Evolutionary conservation across 371 early-diverging fungal genomes (phyloP), one percentile per base, ranked within the genome.

Genomic region (Lichtheimia hyalospora): DNA sequence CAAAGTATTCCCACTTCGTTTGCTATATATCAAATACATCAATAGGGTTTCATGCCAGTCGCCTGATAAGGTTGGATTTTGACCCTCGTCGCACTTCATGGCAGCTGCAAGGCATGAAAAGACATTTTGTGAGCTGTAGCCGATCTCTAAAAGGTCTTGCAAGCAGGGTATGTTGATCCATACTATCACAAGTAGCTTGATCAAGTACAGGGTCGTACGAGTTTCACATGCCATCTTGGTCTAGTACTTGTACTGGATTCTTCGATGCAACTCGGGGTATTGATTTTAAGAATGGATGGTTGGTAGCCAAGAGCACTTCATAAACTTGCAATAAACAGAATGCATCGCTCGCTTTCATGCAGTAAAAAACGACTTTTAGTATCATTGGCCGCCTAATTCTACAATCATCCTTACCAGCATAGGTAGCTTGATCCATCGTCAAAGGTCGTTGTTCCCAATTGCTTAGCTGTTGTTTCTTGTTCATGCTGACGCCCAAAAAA

Each of bases 201-300:
- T 70, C 66, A 14, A 95, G 71, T 23, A 93, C 87, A 6, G 93
- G 84, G 16, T 85, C 87, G 62, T 96, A 92, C n/a, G 84, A 78
- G 62, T 85, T 84, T 89, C 85, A 64, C 92, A 91, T 2, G 92
- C 94, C 89, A 94, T 92, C 56, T 87, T 77, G n/a, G 89, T 82
- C 70, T 92, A 97, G 70, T 89, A 91, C 69, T 91, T 82, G 74
- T 91, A 94, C 75, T 97, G 97, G 4, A 84, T 79, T n/a, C n/a
- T n/a, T n/a, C n/a, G n/a, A n/a, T n/a, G 34, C 34, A 34, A 34
- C 34, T 34, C 8, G 20, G 42, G 13, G 28, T 14, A 59, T 15
- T 8, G 50, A 4, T 49, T 56, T 50, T 14, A 73, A n/a, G 52
- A 76, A 64, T 5, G 77, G 68, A 64, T 77, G 74, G 8, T 67